Conservation (phyloP, 805 yeast species). For the Nakazawaea wyomingensis region DNA sequence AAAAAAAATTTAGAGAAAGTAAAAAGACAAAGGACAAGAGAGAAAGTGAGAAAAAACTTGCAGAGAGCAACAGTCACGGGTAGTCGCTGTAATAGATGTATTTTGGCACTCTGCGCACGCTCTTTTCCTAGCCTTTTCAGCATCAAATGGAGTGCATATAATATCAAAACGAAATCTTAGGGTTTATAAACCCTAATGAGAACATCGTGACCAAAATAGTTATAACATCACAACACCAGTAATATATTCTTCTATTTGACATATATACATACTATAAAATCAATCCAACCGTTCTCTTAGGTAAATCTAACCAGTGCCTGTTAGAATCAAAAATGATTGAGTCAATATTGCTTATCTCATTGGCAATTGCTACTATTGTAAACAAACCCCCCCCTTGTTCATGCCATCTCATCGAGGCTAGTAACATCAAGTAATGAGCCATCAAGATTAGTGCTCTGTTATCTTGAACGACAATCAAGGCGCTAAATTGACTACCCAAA, state of each 20-base stretch:
- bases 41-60: not conserved
- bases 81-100: too few relatives aligned
- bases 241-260: too few relatives aligned
- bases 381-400: not conserved
- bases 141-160: too few relatives aligned
- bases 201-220: too few relatives aligned
- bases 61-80: not conserved
- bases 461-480: slow-evolving; percentile 1
- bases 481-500: not conserved
- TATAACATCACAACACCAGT: not conserved
- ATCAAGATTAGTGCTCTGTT: slow-evolving; percentile 5
- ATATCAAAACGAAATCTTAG: too few relatives aligned
- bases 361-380: not conserved
- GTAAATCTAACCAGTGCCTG: slow-evolving; percentile 6
- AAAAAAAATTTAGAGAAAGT: not conserved
- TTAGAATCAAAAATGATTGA: not conserved
- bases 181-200: too few relatives aligned
- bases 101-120: too few relatives aligned
- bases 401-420: not conserved
- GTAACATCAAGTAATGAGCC: slow-evolving; percentile 9
- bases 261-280: not conserved
- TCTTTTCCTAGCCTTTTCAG: too few relatives aligned
- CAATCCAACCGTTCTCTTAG: not conserved
- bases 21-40: not conserved
- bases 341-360: slow-evolving; percentile 5